Evolutionary conservation across 257 asterid genomes (phyloP), one percentile per base, ranked within the genome.

Genomic region (Plantago ovata): DNA sequence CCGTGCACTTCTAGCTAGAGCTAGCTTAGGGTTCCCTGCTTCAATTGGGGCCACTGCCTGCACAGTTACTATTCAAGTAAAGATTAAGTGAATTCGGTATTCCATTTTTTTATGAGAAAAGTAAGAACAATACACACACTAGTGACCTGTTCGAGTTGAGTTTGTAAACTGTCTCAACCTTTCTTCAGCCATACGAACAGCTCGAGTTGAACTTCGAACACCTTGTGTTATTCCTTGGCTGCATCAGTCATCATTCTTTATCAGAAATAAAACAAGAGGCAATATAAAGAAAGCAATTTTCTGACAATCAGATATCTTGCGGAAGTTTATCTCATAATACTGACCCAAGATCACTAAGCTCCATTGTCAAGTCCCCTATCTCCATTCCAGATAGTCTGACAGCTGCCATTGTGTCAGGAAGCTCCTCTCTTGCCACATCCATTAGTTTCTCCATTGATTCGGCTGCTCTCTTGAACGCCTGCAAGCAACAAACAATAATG

Each of bases 311-410:
- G 38, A 24, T 28, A 22, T 13, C 23, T 20, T 13, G 14, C 38
- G 16, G 13, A 6, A 14, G 13, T 58, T 21, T 15, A 9, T 24
- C 21, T 47, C 65, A 40, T 38, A 20, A 52, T 47, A 48, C 88
- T 67, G 60, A 81, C 95, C 98, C 95, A 1, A 91, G 71, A 74
- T 91, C 98, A 75, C 92, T 87, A 50, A 91, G 95, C 83, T 91
- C 98, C 83, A 77, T 78, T 11, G 98, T 91, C 42, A 91, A 78
- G 66, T 91, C 95, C 43, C 87, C 87, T 70, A 91, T 78, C 81
- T 91, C 98, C 98, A 91, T 84, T 66, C 98, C 98, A 53, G 98
- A 91, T 67, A 87, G 73, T 57, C 98, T 87, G 52, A 87, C 81
- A 22, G 96, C 96, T 64, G 96, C 95, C 98, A 91, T 87, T 14